Evolutionary conservation across 768 basidiomycete species (phyloP).

Genomic region (Macrolepiota dolichaula): DNA sequence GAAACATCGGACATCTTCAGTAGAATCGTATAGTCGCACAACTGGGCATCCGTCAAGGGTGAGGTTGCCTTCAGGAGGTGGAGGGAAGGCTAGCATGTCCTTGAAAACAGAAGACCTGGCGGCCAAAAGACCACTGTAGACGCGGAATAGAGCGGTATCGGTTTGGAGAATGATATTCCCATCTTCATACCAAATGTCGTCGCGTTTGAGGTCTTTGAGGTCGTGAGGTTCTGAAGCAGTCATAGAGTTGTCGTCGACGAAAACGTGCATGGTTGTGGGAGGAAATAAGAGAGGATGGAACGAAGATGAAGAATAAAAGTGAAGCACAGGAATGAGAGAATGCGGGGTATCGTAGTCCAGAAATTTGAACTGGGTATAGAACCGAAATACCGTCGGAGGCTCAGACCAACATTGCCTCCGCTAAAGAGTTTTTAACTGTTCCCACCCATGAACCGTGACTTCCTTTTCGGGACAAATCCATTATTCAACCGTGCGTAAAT

Average conservation of each 20-base stretch:
- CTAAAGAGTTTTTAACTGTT: neutral
- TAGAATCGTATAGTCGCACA: constrained; percentile 30
- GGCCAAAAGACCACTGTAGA: constrained; percentile 32
- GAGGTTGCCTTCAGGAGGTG: constrained; percentile 24
- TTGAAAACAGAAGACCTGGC: constrained; percentile 32
- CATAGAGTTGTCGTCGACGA: neutral
- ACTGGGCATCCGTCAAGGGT: constrained; percentile 27
- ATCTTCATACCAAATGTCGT: constrained; percentile 35
- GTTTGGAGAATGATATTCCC: constrained; percentile 37
- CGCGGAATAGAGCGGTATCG: constrained; percentile 28
- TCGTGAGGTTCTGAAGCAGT: neutral
- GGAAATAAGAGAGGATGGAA: neutral
- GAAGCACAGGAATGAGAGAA: neutral
- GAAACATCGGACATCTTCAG: constrained; percentile 30
- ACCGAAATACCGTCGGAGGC: neutral
- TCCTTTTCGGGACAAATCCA: too few relatives aligned
- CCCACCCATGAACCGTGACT: neutral
- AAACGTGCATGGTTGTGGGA: constrained; percentile 2
- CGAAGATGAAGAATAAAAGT: neutral
- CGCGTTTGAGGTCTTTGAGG: constrained; percentile 12
- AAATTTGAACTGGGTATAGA: neutral
- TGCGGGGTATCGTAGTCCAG: constrained; percentile 2
- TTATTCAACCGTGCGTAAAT: too few relatives aligned
- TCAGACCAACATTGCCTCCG: neutral
- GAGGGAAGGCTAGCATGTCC: constrained; percentile 36